Conservation (phyloP, 1,284 basidiomycete genomes). For the Cerioporus squamosus region DNA sequence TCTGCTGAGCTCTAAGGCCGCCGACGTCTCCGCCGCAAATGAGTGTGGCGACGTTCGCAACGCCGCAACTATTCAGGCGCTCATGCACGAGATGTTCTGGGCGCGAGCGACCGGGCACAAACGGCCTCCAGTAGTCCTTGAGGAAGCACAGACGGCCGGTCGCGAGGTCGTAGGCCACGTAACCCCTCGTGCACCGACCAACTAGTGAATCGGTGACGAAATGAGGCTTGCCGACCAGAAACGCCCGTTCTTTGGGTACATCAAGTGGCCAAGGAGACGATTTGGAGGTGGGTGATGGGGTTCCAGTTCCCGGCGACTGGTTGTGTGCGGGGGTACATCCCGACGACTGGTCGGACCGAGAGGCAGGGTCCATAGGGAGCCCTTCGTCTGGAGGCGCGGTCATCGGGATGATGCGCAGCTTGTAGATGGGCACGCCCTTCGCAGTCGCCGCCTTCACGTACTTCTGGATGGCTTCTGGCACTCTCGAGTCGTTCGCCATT, state of each 20-base stretch:
- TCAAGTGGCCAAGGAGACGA: too few relatives aligned
- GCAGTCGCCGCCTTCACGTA: background rate
- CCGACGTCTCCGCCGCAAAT: constrained; percentile 16
- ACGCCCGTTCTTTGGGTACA: background rate
- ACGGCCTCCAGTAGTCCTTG: constrained; percentile 13
- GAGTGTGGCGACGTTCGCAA: background rate
- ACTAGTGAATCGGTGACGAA: background rate
- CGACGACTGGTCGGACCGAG: too few relatives aligned
- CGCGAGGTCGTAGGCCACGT: constrained; percentile 3
- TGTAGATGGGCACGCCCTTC: background rate
- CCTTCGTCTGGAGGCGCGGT: background rate
- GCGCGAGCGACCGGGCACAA: background rate
- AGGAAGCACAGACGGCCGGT: background rate
- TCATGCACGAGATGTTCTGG: constrained; percentile 11
- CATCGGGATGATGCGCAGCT: background rate
- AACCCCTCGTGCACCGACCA: constrained; percentile 11
- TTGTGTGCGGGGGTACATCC: too few relatives aligned
- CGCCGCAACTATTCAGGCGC: background rate
- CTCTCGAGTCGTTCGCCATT: background rate
- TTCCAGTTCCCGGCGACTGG: too few relatives aligned
- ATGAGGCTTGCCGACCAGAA: constrained; percentile 1
- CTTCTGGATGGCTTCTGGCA: background rate
- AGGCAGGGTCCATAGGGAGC: background rate
- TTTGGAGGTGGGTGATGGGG: too few relatives aligned
- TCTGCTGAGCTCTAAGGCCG: background rate